A percentile compares a stretch with the other conserved stretches of the same genome.
phyloP scores from a whole-genome alignment of 2,329 filamentous ascomycete species.

The Trichoderma sp. region DNA sequence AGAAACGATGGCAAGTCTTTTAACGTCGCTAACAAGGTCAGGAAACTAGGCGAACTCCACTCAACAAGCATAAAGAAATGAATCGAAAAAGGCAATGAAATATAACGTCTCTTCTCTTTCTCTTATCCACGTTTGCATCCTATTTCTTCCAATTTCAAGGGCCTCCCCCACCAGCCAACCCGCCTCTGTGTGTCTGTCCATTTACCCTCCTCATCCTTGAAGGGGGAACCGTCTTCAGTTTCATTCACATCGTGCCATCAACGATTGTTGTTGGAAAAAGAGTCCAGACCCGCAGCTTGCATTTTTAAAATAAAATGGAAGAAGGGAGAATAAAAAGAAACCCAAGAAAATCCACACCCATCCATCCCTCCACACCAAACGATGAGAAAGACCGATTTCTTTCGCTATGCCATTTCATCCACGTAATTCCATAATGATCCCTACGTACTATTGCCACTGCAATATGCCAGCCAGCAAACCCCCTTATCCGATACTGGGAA shows the following conservation, averaged over 20 bases:
- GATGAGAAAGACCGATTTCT: conserved; percentile 8
- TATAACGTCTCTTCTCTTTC: conserved; percentile 1
- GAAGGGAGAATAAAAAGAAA: neutral
- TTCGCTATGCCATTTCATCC: conserved; percentile 22
- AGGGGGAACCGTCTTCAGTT: neutral
- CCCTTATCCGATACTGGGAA: conserved; percentile 1
- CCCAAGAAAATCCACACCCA: neutral
- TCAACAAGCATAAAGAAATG: neutral
- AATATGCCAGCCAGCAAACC: neutral
- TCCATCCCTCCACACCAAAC: neutral
- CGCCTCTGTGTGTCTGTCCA: neutral
- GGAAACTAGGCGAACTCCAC: neutral
- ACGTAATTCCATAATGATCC: neutral
- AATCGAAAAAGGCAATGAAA: neutral
- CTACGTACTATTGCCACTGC: conserved; percentile 12
- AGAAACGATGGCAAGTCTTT: conserved; percentile 6
- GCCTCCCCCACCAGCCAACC: neutral
- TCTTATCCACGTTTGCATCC: conserved; percentile 10
- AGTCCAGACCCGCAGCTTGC: neutral
- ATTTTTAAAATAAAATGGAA: neutral
- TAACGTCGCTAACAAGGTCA: neutral
- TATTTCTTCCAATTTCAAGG: neutral
- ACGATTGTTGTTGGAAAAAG: neutral
- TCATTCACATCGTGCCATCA: neutral
- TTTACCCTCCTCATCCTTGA: neutral